These are phyloP conservation scores for Wickerhamomyces rabaulensis DNA, from an alignment of 805 yeast genomes.

Conservation along the genomic window DNA sequence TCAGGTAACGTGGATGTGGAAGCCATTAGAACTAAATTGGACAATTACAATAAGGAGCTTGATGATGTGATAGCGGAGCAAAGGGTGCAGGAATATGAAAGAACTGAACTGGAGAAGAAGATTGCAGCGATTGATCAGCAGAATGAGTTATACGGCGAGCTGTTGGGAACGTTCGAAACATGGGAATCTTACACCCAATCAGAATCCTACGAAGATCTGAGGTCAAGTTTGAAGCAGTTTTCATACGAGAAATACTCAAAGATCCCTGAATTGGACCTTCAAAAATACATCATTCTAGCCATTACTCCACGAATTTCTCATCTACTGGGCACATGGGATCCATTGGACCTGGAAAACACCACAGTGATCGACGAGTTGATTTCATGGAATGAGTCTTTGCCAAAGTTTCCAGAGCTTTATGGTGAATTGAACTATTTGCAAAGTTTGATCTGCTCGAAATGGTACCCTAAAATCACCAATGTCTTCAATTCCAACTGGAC, in stretches of 20 bases:
- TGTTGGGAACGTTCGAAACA: background rate
- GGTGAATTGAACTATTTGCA: conserved; percentile 27
- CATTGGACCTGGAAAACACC: conserved; percentile 27
- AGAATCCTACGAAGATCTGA: background rate
- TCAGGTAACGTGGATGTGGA: conserved; percentile 22
- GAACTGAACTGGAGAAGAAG: conserved; percentile 1
- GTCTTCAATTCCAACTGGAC: conserved; percentile 32
- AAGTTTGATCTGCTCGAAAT: conserved; percentile 28
- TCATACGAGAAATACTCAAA: background rate
- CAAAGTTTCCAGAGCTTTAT: conserved; percentile 2
- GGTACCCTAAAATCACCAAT: conserved; percentile 30
- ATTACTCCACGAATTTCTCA: conserved; percentile 17
- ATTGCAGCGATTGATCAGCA: background rate
- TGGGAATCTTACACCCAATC: background rate
- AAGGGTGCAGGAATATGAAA: conserved; percentile 12
- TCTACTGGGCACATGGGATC: conserved; percentile 29
- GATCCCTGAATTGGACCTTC: conserved; percentile 4
- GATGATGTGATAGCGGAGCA: conserved; percentile 7
- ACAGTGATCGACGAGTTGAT: conserved; percentile 26
- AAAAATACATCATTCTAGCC: conserved; percentile 15
- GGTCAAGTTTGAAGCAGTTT: background rate
- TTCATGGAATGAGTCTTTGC: conserved; percentile 21
- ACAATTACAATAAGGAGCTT: conserved; percentile 12
- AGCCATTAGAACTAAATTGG: conserved; percentile 9
- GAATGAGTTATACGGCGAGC: background rate